A percentile compares a stretch with the other conserved stretches of the same genome.
phyloP scores from a whole-genome alignment of 2,329 filamentous ascomycete species.

The Didymellaceae sp. region DNA sequence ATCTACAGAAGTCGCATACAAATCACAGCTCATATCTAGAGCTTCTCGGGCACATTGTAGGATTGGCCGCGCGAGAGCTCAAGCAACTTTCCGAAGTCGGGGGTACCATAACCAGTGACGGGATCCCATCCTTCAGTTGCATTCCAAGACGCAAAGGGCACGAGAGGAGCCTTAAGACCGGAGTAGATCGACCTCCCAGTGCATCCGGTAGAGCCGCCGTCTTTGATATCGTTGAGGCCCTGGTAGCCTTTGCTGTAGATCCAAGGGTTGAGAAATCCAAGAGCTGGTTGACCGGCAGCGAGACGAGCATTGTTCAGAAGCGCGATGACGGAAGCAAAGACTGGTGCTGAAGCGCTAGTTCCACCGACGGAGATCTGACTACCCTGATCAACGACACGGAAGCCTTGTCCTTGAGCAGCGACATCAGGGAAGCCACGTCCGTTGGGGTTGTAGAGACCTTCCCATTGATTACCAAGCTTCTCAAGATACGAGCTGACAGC shows the following conservation, averaged over 20 bases:
- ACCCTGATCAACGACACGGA: slow-evolving; percentile 47
- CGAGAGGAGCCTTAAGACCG: slow-evolving; percentile 46
- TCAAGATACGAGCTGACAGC: slow-evolving; percentile 50
- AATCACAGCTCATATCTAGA: no score
- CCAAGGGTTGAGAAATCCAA: slow-evolving; percentile 52
- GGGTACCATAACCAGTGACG: slow-evolving; percentile 53
- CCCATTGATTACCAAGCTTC: slow-evolving; percentile 48
- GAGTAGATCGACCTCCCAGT: slow-evolving; percentile 47
- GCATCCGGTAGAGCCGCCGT: slow-evolving; percentile 57
- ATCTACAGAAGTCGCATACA: no score
- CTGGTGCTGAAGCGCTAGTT: slow-evolving; percentile 50
- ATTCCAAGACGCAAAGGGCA: slow-evolving; percentile 59
- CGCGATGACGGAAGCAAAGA: slow-evolving; percentile 47
- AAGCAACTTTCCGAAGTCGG: slow-evolving; percentile 45
- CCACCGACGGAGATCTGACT: slow-evolving; percentile 42
- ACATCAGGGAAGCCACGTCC: slow-evolving; percentile 56
- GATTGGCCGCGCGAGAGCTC: slow-evolving; percentile 29
- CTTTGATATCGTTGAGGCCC: slow-evolving; percentile 58
- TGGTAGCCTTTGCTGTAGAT: slow-evolving; percentile 51
- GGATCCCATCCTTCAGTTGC: slow-evolving; percentile 60
- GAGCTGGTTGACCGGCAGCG: slow-evolving; percentile 40
- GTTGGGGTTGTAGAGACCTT: slow-evolving; percentile 52
- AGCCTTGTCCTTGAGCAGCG: slow-evolving; percentile 48
- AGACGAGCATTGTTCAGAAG: slow-evolving; percentile 50
- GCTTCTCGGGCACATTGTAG: slow-evolving; percentile 16